Evolutionary conservation across 2,329 filamentous ascomycete genomes (phyloP).

Genomic region (Lomentospora prolificans): DNA sequence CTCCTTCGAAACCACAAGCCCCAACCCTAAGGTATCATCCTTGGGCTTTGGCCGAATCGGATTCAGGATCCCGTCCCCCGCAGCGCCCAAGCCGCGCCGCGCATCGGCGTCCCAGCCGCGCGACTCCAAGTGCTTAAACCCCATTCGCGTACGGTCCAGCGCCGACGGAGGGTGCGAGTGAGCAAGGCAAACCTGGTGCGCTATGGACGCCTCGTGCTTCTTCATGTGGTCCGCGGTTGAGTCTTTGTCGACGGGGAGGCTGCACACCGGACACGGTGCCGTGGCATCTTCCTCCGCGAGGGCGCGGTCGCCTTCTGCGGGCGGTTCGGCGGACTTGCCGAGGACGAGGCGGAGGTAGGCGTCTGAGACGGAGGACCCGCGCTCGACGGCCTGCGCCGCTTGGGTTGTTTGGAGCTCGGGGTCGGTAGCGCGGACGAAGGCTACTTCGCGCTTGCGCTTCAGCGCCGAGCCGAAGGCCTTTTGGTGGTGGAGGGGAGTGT

Average conservation of each 20-base stretch:
- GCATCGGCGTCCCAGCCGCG: conserved; percentile 70
- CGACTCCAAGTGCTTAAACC: conserved; percentile 53
- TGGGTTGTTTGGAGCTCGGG: conserved; percentile 15
- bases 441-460: conserved; percentile 37
- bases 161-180: conserved; percentile 66
- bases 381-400: neutral
- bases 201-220: conserved; percentile 51
- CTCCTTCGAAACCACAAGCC: conserved; percentile 36
- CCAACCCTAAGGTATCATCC: conserved; percentile 65
- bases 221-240: conserved; percentile 13
- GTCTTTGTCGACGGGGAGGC: conserved; percentile 20
- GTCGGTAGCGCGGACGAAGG: conserved; percentile 46
- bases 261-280: conserved; percentile 25
- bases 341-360: conserved; percentile 60
- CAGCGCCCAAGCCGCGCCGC: conserved; percentile 59
- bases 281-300: neutral
- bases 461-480: conserved; percentile 47
- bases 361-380: conserved; percentile 25
- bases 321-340: too few relatives aligned
- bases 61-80: conserved; percentile 61
- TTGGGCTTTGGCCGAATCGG: conserved; percentile 68
- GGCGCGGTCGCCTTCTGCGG: neutral
- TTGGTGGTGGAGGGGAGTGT: conserved; percentile 42
- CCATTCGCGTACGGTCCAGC: conserved; percentile 60
- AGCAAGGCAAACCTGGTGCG: conserved; percentile 59